Conservation (phyloP, 202 grass and related monocot species). For the Zizania palustris region DNA sequence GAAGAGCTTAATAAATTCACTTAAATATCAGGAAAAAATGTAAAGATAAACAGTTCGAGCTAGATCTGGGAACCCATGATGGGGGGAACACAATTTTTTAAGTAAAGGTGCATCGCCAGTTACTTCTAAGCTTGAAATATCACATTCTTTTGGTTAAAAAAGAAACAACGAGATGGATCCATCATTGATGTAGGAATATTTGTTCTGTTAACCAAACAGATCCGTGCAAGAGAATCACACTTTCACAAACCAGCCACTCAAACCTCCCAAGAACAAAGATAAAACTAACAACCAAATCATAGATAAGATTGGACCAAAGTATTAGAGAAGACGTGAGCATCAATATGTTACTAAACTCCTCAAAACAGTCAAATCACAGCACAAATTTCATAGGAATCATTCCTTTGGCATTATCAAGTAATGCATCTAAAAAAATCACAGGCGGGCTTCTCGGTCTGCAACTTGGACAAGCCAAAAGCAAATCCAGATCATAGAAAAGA, state of each 20-base stretch:
- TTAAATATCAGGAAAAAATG: constrained; percentile 43
- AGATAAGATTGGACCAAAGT: constrained; percentile 31
- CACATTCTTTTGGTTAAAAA: constrained; percentile 53
- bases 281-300: constrained; percentile 32
- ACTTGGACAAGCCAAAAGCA: constrained; percentile 4
- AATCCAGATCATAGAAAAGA: constrained; percentile 33
- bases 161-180: constrained; percentile 45
- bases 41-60: constrained; percentile 42
- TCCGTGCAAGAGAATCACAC: constrained; percentile 43
- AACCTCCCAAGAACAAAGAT: constrained; percentile 19
- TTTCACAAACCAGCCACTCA: constrained; percentile 42
- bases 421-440: constrained; percentile 23
- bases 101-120: constrained; percentile 40
- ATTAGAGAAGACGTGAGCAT: constrained; percentile 32
- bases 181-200: constrained; percentile 54
- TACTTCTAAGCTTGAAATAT: constrained; percentile 47
- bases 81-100: constrained; percentile 30
- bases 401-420: constrained; percentile 27
- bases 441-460: background rate
- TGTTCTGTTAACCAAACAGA: constrained; percentile 53
- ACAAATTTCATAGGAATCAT: constrained; percentile 13
- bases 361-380: constrained; percentile 8
- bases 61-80: constrained; percentile 51
- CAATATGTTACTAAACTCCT: constrained; percentile 6
- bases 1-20: constrained; percentile 35